Evolutionary conservation across 208 protist species (phyloP), one percentile per base, ranked within the genome.

Genomic region (Crithidia fasciculata): DNA sequence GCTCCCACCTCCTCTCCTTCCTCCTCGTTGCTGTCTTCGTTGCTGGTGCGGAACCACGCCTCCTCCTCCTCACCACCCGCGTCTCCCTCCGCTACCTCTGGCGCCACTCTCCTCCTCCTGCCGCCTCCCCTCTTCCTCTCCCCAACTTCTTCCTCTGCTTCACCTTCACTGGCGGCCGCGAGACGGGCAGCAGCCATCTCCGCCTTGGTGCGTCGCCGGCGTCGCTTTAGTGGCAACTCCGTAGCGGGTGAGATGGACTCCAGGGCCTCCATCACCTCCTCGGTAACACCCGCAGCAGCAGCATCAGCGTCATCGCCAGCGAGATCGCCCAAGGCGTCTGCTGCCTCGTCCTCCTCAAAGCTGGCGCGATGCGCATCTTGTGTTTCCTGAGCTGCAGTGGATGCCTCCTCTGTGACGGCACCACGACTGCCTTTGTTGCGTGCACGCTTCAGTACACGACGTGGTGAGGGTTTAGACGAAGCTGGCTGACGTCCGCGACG

Each of bases 121-220:
- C 16, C 16, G 1, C 52, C 28, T 47, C 39, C 28, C 16, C 54
- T 58, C 18, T 18, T 9, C 8, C 54, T 49, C 9, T 49, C 18
- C 41, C 59, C n/a, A 50, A 13, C 16, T 50, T 37, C 8, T 28
- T 28, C 28, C 28, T 28, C 28, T 0, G 28, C 28, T 28, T 28
- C 28, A 28, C 28, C 28, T 28, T 28, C 28, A 28, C 28, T 28
- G 28, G 28, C 28, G 28, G 28, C 28, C 28, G 28, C 28, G 28
- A 61, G 19, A n/a, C 59, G 59, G 19, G 59, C 59, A n/a, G 59
- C 59, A 6, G 43, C 59, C 59, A 63, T 63, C 41, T 63, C 59
- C 13, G 59, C 59, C 40, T 63, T 63, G 39, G 59, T 63, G 41
- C 59, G 59, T 5, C 59, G 59, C 16, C 12, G 59, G 8, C 59